Evolutionary conservation across 805 yeast genomes (phyloP).

Genomic region (Saccharomycopsis selenospora): DNA sequence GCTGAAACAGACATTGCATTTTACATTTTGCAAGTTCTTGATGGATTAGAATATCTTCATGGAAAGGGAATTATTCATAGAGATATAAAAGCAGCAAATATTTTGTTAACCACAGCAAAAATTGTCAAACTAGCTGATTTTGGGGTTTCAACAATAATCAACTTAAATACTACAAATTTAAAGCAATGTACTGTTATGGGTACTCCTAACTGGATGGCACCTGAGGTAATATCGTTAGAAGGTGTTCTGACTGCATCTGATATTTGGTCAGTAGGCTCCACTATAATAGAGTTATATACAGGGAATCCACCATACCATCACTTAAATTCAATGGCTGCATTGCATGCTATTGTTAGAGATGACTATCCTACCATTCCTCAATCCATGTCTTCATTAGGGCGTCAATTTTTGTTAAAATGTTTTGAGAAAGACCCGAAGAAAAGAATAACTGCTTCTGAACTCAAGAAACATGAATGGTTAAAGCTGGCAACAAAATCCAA

Average conservation of each 20-base stretch:
- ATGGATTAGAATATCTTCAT: constrained; percentile 70
- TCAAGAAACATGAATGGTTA: constrained; percentile 61
- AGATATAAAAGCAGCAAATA: constrained; percentile 86
- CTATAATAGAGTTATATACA: constrained; percentile 77
- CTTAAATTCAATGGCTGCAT: constrained; percentile 65
- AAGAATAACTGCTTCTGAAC: constrained; percentile 47
- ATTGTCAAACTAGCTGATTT: constrained; percentile 85
- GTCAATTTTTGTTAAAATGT: constrained; percentile 59
- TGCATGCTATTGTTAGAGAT: constrained; percentile 77
- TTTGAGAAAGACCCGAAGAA: constrained; percentile 61
- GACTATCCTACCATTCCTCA: constrained; percentile 64
- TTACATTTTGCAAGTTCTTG: constrained; percentile 67
- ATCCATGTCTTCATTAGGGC: constrained; percentile 34
- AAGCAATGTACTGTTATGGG: constrained; percentile 67
- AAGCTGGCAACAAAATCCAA: neutral
- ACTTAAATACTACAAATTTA: constrained; percentile 49
- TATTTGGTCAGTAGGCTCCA: constrained; percentile 93
- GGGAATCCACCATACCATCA: constrained; percentile 85
- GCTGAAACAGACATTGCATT: constrained; percentile 69
- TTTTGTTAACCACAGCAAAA: constrained; percentile 54
- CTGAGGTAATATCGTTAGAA: constrained; percentile 79
- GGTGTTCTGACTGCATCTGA: constrained; percentile 88
- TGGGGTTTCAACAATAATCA: constrained; percentile 58
- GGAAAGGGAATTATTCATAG: constrained; percentile 72
- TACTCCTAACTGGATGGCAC: constrained; percentile 99